A percentile compares a stretch with the other conserved stretches of the same genome.
Evolutionary conservation across 352 stramenopile genomes (phyloP).

Genomic region (Thraustochytrium sp.): DNA sequence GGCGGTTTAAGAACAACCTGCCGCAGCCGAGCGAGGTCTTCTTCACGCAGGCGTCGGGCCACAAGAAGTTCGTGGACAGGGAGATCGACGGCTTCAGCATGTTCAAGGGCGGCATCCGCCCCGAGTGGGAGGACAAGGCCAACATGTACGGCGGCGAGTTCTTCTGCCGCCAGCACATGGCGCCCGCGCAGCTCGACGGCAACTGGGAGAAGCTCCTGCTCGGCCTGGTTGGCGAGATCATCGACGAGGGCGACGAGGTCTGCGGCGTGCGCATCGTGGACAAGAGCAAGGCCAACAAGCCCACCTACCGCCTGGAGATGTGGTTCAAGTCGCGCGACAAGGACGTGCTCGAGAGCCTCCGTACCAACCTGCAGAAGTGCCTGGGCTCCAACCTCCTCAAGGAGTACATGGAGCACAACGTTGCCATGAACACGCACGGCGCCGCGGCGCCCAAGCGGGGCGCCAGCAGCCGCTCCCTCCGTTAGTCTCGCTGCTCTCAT

Average conservation of each 20-base stretch:
- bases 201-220: constrained; percentile 80
- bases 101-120: constrained; percentile 78
- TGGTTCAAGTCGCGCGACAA: constrained; percentile 47
- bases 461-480: neutral
- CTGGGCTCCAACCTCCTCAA: constrained; percentile 32
- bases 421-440: constrained; percentile 31
- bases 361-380: constrained; percentile 43
- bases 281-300: constrained; percentile 55
- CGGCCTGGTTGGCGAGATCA: constrained; percentile 75
- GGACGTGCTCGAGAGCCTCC: constrained; percentile 41
- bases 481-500: neutral
- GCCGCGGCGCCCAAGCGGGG: neutral
- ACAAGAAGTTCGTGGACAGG: constrained; percentile 38
- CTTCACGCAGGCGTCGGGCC: constrained; percentile 13
- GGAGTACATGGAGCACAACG: constrained; percentile 43
- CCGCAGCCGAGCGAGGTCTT: constrained; percentile 35
- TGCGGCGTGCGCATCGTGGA: constrained; percentile 81
- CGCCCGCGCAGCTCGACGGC: constrained; percentile 68
- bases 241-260: constrained; percentile 74
- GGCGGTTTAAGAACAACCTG: constrained; percentile 46
- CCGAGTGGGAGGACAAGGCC: constrained; percentile 77
- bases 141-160: constrained; percentile 78
- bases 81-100: constrained; percentile 55
- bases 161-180: constrained; percentile 57
- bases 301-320: constrained; percentile 49